phyloP scores from a whole-genome alignment of 2,329 filamentous ascomycete genomes.

The Rosellinia necatrix region DNA sequence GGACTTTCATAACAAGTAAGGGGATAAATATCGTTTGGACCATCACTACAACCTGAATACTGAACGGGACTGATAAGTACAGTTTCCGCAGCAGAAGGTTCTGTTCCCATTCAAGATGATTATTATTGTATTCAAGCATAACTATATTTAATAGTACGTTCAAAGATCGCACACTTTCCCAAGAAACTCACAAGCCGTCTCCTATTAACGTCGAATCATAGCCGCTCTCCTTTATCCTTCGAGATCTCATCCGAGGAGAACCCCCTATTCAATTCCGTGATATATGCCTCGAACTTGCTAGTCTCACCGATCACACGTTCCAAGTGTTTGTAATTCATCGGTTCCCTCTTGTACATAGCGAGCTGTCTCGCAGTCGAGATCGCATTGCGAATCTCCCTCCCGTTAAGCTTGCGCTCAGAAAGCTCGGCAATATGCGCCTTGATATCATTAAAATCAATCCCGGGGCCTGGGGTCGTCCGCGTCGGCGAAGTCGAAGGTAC shows the following conservation, averaged over 20 bases:
- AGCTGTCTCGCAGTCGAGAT: constrained; percentile 13
- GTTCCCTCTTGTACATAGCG: constrained; percentile 8
- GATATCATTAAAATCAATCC: constrained; percentile 6
- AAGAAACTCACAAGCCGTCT: too few species aligned
- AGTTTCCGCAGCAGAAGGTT: too few species aligned
- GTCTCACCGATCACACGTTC: constrained; percentile 8
- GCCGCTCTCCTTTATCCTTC: constrained; percentile 10
- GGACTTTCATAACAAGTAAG: too few species aligned
- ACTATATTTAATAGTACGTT: too few species aligned
- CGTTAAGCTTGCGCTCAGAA: constrained; percentile 10
- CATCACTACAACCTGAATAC: too few species aligned
- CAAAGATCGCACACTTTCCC: too few species aligned
- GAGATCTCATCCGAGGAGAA: constrained; percentile 7
- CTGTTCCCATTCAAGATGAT: too few species aligned
- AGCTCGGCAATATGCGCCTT: constrained; percentile 3
- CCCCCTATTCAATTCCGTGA: constrained; percentile 7
- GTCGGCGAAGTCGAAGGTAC: background rate
- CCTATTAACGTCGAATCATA: too few species aligned
- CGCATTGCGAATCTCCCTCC: constrained; percentile 12
- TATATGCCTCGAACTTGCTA: constrained; percentile 9
- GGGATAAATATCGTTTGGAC: too few species aligned
- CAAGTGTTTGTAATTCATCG: constrained; percentile 4
- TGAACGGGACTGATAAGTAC: too few species aligned
- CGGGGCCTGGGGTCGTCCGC: background rate
- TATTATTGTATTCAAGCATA: too few species aligned